phyloP scores from a whole-genome alignment of 73 alveolate genomes.

The Tetrahymena elliotti region DNA sequence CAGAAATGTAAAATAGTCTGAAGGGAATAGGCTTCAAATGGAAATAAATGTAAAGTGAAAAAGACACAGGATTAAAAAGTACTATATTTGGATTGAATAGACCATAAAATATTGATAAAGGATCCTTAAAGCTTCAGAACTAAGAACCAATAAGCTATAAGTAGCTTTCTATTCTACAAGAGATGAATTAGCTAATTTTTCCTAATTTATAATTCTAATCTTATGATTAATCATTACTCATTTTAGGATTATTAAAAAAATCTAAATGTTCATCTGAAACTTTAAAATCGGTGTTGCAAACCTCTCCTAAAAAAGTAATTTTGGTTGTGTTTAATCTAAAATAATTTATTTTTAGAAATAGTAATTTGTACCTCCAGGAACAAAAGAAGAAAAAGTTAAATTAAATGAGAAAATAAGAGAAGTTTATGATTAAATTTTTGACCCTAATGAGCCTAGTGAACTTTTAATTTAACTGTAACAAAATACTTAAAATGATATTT shows the following conservation, averaged over 20 bases:
- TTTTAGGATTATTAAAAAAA: not conserved
- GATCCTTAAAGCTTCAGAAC: not conserved
- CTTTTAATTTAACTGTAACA: not conserved
- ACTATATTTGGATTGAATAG: not conserved
- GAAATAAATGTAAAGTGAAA: not conserved
- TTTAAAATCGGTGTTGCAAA: not conserved
- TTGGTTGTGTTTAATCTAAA: not conserved
- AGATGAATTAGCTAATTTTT: not conserved
- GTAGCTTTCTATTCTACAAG: not conserved
- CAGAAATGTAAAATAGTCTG: not conserved
- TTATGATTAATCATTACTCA: not conserved
- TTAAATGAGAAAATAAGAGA: not conserved
- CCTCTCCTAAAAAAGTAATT: not conserved
- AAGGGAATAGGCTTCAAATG: not conserved
- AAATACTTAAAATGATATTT: not conserved
- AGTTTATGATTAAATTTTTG: not conserved
- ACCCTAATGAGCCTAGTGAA: not conserved
- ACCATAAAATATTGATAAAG: not conserved
- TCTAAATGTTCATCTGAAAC: not conserved
- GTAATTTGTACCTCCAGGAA: not conserved
- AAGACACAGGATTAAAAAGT: not conserved
- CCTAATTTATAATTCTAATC: not conserved
- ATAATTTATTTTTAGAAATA: not conserved
- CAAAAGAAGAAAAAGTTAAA: not conserved
- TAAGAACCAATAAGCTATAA: not conserved